A percentile compares a stretch with the other conserved stretches of the same genome.
phyloP scores from a whole-genome alignment of 1,139 yeast species.

The Saccharomycopsis phalli region DNA sequence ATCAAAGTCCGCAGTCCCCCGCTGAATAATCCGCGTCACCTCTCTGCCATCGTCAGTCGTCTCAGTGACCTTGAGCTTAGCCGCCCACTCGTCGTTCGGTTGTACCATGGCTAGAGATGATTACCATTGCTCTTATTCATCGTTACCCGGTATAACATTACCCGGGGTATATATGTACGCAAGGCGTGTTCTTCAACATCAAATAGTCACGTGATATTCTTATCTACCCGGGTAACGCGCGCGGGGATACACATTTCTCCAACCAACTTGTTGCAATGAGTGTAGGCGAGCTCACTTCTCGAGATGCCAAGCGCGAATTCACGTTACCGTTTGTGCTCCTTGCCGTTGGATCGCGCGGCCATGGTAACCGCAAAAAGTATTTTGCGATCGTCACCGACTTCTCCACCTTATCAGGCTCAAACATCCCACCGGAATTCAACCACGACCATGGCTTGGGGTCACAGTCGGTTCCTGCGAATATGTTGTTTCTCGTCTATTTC shows the following conservation, averaged over 20 bases:
- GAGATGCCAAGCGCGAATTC: no score
- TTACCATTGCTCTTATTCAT: no score
- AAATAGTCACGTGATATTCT: no score
- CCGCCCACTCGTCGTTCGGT: slow-evolving; percentile 39
- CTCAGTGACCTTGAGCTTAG: slow-evolving; percentile 39
- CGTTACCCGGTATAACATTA: no score
- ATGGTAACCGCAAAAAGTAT: not conserved
- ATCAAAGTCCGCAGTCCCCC: slow-evolving; percentile 59
- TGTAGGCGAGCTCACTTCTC: no score
- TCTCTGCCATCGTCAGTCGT: slow-evolving; percentile 37
- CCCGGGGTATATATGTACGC: no score
- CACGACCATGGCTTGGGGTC: not conserved
- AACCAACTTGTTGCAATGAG: no score
- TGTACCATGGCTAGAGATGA: no score
- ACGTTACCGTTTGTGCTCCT: not conserved
- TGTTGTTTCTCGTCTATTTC: not conserved
- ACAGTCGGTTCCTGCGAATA: not conserved
- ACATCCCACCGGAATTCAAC: not conserved
- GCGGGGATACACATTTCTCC: no score
- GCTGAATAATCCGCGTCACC: slow-evolving; percentile 37
- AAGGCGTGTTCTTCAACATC: no score
- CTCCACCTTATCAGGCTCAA: not conserved
- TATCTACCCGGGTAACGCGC: no score
- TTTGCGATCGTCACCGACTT: slow-evolving; percentile 1
- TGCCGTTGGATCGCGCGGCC: not conserved